Conservation (phyloP, 192 early-diverging fungal species). For the Chytriomyces sp. region DNA sequence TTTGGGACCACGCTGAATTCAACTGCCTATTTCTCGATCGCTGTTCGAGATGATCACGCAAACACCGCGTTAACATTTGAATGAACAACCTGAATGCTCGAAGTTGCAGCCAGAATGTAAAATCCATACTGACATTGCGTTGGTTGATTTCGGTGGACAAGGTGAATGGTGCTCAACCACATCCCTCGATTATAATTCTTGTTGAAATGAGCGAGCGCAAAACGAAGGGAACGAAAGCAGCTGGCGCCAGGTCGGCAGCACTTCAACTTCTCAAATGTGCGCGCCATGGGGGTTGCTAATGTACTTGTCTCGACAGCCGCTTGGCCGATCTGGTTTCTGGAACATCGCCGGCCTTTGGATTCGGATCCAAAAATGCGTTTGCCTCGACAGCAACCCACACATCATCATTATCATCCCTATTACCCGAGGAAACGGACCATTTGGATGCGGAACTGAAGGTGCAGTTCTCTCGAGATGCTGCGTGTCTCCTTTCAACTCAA, state of each 20-base stretch:
- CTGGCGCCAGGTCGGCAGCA: not conserved
- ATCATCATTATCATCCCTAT: slow-evolving; percentile 36
- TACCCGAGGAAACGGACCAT: slow-evolving; percentile 40
- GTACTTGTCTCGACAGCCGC: slow-evolving; percentile 52
- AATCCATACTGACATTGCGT: not conserved
- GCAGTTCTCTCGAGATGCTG: slow-evolving; percentile 36
- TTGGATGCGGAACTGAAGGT: slow-evolving; percentile 45
- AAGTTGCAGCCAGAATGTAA: not conserved
- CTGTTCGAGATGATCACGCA: no score
- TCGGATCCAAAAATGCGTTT: slow-evolving; percentile 71
- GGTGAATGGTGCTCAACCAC: no score
- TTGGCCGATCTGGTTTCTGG: slow-evolving; percentile 66
- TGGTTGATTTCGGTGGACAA: not conserved
- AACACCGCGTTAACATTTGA: no score
- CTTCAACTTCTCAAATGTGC: not conserved
- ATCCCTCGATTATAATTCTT: no score
- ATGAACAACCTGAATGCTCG: no score
- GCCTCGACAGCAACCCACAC: slow-evolving; percentile 65
- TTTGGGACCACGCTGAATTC: no score
- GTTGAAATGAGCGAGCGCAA: not conserved
- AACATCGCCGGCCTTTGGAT: slow-evolving; percentile 67
- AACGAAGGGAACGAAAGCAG: slow-evolving; percentile 5
- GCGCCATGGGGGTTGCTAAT: not conserved
- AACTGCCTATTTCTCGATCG: no score
- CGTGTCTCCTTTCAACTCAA: slow-evolving; percentile 54